Conservation (phyloP, 768 basidiomycete species). For the Pleurotus tuber-regium region DNA sequence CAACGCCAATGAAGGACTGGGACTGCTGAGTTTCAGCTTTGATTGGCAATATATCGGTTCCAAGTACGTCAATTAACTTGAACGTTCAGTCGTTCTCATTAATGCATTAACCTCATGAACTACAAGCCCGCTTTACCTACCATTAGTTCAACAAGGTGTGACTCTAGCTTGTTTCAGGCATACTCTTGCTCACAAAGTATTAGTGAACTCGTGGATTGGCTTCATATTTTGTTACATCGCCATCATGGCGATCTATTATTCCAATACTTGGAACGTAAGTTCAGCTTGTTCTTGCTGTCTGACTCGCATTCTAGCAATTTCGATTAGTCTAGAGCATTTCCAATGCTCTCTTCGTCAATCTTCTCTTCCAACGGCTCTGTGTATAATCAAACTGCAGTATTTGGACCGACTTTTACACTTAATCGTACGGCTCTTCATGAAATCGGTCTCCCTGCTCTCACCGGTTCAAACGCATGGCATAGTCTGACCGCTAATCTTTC, state of each 20-base stretch:
- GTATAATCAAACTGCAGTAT: conserved; percentile 54
- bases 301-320: not conserved
- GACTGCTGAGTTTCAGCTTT: conserved; percentile 55
- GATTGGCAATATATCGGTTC: conserved; percentile 70
- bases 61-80: conserved; percentile 16
- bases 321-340: conserved; percentile 46
- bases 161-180: not conserved
- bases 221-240: conserved; percentile 49
- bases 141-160: conserved; percentile 54
- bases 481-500: conserved; percentile 47
- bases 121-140: conserved; percentile 22
- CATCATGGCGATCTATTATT: conserved; percentile 58
- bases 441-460: conserved; percentile 47
- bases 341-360: conserved; percentile 60
- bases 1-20: conserved; percentile 66
- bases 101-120: no score
- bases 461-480: conserved; percentile 54
- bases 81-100: not conserved
- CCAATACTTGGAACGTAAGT: conserved; percentile 57
- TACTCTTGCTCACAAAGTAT: not conserved
- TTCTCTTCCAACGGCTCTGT: conserved; percentile 54
- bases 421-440: conserved; percentile 52
- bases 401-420: conserved; percentile 48
- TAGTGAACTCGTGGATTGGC: conserved; percentile 58
- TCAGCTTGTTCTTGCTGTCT: not conserved